Conservation (phyloP, 2,329 filamentous ascomycete species). For the Fusarium mexicanum region DNA sequence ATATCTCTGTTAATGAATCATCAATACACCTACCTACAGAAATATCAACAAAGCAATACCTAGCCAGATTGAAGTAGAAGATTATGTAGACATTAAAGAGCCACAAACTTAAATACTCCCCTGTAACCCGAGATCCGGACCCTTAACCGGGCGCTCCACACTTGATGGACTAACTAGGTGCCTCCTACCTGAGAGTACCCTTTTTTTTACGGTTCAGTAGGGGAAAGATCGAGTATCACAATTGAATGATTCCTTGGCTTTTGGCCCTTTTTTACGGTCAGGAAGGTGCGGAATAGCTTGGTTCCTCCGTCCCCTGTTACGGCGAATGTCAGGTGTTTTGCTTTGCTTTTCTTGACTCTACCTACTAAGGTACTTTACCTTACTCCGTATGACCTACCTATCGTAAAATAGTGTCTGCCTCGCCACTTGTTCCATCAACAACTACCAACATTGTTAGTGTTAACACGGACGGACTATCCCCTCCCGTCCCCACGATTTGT, state of each 20-base stretch:
- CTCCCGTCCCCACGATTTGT: conserved; percentile 29
- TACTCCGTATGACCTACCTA: neutral
- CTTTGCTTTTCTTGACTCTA: neutral
- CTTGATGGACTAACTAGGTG: neutral
- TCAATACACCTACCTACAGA: neutral
- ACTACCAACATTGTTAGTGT: conserved; percentile 14
- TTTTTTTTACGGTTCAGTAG: conserved; percentile 9
- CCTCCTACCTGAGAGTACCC: neutral
- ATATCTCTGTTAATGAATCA: neutral
- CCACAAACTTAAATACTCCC: neutral
- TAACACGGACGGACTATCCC: conserved; percentile 16
- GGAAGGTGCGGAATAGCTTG: conserved; percentile 6
- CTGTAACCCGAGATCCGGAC: conserved; percentile 17
- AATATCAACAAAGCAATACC: neutral
- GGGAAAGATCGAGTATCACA: conserved; percentile 29
- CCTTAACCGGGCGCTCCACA: conserved; percentile 19
- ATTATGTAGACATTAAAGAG: neutral
- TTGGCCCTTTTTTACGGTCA: conserved; percentile 23
- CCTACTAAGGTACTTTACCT: neutral
- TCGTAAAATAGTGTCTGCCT: neutral
- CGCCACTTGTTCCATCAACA: conserved; percentile 13
- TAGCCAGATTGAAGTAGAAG: neutral
- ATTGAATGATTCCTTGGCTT: conserved; percentile 33
- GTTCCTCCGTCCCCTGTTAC: conserved; percentile 11
- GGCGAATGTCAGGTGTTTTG: neutral